Evolutionary conservation across 2,329 filamentous ascomycete species (phyloP).

Genomic region (Scortechinia acanthostroma): DNA sequence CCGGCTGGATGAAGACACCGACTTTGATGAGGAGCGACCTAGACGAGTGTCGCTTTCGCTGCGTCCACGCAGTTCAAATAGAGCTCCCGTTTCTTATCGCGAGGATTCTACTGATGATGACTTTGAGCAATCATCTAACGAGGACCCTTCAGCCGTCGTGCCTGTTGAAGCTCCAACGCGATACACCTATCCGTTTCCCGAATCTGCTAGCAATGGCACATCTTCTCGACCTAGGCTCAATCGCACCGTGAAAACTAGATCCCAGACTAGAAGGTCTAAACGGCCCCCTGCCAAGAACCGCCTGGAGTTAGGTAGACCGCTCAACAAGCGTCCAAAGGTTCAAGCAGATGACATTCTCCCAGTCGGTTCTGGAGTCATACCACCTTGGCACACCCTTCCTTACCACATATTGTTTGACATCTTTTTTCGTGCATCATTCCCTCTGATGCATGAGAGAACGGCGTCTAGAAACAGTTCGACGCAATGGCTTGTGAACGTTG

Average conservation of each 20-base stretch:
- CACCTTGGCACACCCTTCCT: constrained; percentile 38
- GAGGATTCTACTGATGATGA: background rate
- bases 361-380: constrained; percentile 21
- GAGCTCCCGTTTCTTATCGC: background rate
- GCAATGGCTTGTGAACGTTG: constrained; percentile 37
- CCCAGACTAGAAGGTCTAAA: background rate
- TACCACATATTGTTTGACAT: constrained; percentile 47
- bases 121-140: background rate
- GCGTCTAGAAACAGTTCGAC: constrained; percentile 13
- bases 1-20: constrained; percentile 9
- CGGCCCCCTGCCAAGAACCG: background rate
- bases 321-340: background rate
- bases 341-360: constrained; percentile 6
- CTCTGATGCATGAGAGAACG: constrained; percentile 7
- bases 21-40: constrained; percentile 4
- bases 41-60: background rate
- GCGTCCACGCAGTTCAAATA: background rate
- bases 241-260: constrained; percentile 5
- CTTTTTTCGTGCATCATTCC: constrained; percentile 31
- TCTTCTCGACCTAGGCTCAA: constrained; percentile 5
- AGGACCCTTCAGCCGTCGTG: background rate
- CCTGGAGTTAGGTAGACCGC: background rate
- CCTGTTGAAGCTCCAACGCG: background rate
- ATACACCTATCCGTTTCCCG: background rate
- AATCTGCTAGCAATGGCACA: constrained; percentile 2